A percentile compares a stretch with the other conserved stretches of the same genome.
These are phyloP conservation scores for Diaporthe capsici DNA, from an alignment of 2,329 filamentous ascomycete species.

Conservation along the genomic window DNA sequence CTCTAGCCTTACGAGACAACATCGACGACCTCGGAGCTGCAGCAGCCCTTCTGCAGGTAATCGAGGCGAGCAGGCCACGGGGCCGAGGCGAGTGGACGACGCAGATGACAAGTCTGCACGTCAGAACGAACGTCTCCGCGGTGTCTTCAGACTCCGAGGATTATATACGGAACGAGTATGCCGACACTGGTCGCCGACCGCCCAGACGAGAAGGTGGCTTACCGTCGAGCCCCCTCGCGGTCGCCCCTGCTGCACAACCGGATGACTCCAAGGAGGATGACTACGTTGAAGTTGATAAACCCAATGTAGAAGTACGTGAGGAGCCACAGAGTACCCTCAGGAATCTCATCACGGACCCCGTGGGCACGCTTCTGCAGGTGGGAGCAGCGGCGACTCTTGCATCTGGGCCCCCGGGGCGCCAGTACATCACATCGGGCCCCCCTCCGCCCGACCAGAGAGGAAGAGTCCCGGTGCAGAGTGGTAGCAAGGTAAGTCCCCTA, in stretches of 20 bases:
- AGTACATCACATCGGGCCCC: background rate
- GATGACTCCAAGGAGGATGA: background rate
- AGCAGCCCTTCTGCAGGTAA: background rate
- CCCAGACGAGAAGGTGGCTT: background rate
- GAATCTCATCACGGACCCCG: background rate
- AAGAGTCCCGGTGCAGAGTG: background rate
- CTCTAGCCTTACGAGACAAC: background rate
- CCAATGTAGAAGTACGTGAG: background rate
- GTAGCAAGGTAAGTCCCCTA: background rate
- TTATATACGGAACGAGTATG: background rate
- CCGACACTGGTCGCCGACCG: background rate
- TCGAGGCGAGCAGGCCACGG: background rate
- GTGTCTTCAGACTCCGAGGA: background rate
- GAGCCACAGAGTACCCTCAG: background rate
- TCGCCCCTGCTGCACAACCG: background rate
- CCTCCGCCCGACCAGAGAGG: constrained; percentile 3
- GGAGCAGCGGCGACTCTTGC: background rate
- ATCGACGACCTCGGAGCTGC: background rate
- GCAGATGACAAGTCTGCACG: background rate
- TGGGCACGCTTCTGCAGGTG: background rate
- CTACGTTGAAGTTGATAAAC: background rate
- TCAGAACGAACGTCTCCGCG: background rate
- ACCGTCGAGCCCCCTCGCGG: background rate
- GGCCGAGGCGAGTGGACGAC: background rate
- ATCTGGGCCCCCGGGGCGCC: background rate